These are phyloP conservation scores for Xylariales sp. DNA, from an alignment of 2,329 filamentous ascomycete species.

Conservation along the genomic window DNA sequence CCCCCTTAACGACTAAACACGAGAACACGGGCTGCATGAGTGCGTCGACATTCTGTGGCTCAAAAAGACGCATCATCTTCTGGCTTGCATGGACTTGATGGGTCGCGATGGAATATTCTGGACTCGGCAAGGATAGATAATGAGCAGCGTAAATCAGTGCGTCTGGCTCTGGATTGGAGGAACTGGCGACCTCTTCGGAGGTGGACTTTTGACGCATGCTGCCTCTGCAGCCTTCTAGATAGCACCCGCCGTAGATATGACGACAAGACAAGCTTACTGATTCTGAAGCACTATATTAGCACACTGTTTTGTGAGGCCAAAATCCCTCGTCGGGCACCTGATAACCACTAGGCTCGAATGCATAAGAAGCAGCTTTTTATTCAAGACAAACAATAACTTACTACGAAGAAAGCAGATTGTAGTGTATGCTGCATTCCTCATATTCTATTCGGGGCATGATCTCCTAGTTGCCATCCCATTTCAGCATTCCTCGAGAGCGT, in stretches of 20 bases:
- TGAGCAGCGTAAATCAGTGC: slow-evolving; percentile 18
- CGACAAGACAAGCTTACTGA: slow-evolving; percentile 13
- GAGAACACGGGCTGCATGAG: slow-evolving; percentile 10
- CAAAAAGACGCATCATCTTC: slow-evolving; percentile 8
- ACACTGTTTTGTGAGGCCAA: too few relatives aligned
- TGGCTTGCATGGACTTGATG: slow-evolving; percentile 18
- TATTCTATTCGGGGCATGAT: too few relatives aligned
- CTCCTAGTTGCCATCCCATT: too few relatives aligned
- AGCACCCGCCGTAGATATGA: slow-evolving; percentile 30
- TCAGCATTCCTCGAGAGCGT: too few relatives aligned
- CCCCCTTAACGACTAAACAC: slow-evolving; percentile 14
- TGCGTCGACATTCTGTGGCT: slow-evolving; percentile 8
- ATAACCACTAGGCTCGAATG: too few relatives aligned
- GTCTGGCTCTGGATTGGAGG: slow-evolving; percentile 19
- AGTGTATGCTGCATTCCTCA: too few relatives aligned
- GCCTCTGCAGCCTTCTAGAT: slow-evolving; percentile 29
- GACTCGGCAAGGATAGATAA: slow-evolving; percentile 20
- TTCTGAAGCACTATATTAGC: too few relatives aligned
- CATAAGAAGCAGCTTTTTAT: too few relatives aligned
- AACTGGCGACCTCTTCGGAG: slow-evolving; percentile 12
- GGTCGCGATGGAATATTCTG: slow-evolving; percentile 21
- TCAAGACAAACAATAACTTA: too few relatives aligned
- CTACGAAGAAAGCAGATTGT: too few relatives aligned
- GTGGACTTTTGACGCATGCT: slow-evolving; percentile 26
- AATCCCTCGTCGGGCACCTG: too few relatives aligned